Percentiles rank a stretch among this genome's conserved stretches.
Conservation (phyloP, 2,329 filamentous ascomycete genomes). For the Blumeriella jaapii region DNA sequence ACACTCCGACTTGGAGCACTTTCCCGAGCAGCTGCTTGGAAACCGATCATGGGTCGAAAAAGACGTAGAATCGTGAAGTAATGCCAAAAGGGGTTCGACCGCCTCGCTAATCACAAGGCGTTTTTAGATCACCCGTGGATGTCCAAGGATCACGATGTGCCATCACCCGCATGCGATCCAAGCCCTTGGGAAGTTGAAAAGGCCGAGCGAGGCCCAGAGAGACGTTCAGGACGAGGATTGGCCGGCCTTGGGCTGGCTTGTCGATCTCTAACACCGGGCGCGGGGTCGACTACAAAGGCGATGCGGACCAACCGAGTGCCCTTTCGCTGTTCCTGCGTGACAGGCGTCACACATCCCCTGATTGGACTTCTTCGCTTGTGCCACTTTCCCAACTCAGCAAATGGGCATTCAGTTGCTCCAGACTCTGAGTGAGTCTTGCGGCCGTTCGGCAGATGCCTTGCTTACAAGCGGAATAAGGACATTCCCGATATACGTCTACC, state of each 20-base stretch:
- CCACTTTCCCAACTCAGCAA: conserved; percentile 3
- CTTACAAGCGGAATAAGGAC: too few species aligned
- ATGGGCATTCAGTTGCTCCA: too few species aligned
- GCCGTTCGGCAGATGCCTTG: too few species aligned
- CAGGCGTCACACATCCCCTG: too few species aligned
- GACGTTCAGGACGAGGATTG: conserved; percentile 3
- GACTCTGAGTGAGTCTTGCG: too few species aligned
- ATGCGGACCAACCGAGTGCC: conserved; percentile 6
- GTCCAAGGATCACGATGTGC: conserved; percentile 7
- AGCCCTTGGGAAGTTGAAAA: neutral
- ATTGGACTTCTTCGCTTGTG: neutral
- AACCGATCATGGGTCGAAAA: conserved; percentile 8
- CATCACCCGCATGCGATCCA: conserved; percentile 6
- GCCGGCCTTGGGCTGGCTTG: conserved; percentile 4
- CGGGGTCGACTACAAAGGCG: neutral
- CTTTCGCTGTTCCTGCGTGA: too few species aligned
- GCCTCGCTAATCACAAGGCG: conserved; percentile 7
- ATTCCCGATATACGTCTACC: too few species aligned
- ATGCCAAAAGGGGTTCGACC: neutral
- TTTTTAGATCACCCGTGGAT: conserved; percentile 7
- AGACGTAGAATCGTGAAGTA: conserved; percentile 2
- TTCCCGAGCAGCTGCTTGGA: conserved; percentile 2
- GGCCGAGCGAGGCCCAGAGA: conserved; percentile 8
- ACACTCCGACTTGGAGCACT: neutral
- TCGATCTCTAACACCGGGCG: conserved; percentile 4